phyloP scores from a whole-genome alignment of 2,329 filamentous ascomycete species.

The Tetracladium maxilliforme region DNA sequence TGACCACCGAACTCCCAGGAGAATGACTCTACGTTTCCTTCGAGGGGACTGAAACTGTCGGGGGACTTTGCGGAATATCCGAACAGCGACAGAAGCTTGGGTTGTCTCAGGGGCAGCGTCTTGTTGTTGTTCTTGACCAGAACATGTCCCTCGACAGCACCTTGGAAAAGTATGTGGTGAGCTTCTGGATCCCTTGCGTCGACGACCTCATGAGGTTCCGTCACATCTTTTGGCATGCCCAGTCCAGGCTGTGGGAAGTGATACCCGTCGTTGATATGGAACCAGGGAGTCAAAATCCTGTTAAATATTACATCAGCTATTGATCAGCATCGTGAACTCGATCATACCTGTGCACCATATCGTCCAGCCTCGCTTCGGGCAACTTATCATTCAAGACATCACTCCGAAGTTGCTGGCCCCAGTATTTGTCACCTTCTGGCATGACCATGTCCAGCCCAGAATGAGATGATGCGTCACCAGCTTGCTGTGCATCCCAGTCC shows the following conservation, averaged over 20 bases:
- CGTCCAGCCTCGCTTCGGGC: slow-evolving; percentile 35
- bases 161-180: slow-evolving; percentile 32
- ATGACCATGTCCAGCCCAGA: slow-evolving; percentile 62
- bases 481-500: slow-evolving; percentile 55
- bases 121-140: slow-evolving; percentile 22
- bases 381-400: slow-evolving; percentile 47
- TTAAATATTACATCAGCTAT: too few relatives aligned
- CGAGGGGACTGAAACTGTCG: too few relatives aligned
- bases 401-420: slow-evolving; percentile 37
- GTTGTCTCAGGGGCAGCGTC: neutral
- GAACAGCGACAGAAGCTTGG: neutral
- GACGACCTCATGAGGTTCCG: slow-evolving; percentile 32
- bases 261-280: too few relatives aligned
- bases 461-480: slow-evolving; percentile 40
- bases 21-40: too few relatives aligned
- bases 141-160: slow-evolving; percentile 39
- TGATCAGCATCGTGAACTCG: too few relatives aligned
- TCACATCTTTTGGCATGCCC: slow-evolving; percentile 34
- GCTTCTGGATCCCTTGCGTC: slow-evolving; percentile 37
- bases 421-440: slow-evolving; percentile 29
- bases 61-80: too few relatives aligned
- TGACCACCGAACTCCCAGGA: too few relatives aligned
- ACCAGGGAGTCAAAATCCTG: slow-evolving; percentile 51
- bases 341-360: slow-evolving; percentile 47
- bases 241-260: slow-evolving; percentile 25